Conservation (phyloP, 768 basidiomycete genomes). For the Guyanaporus albipodus region DNA sequence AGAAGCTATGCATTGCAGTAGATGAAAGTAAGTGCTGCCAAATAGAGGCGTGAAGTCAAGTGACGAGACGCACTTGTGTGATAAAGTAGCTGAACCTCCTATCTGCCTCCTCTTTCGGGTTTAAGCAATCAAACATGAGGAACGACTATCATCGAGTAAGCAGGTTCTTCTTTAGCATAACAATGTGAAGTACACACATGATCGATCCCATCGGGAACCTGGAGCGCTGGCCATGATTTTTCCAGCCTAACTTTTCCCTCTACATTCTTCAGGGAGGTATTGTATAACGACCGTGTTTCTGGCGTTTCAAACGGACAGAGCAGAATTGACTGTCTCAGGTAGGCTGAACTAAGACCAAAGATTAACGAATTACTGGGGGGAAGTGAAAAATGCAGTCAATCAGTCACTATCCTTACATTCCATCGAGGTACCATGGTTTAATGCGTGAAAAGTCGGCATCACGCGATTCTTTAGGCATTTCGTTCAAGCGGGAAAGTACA, state of each 20-base stretch:
- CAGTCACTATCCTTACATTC: constrained; percentile 61
- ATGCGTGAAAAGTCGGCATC: constrained; percentile 95
- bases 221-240: constrained; percentile 64
- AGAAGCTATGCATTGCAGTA: constrained; percentile 51
- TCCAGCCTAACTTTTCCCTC: constrained; percentile 77
- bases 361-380: constrained; percentile 27
- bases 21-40: background rate
- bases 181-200: constrained; percentile 49
- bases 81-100: constrained; percentile 86
- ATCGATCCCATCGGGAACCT: constrained; percentile 78
- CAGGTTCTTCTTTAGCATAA: background rate
- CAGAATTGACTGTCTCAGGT: constrained; percentile 86
- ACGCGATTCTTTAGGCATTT: constrained; percentile 88
- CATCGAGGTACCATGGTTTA: constrained; percentile 97
- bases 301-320: constrained; percentile 87
- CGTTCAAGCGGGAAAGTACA: constrained; percentile 79
- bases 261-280: constrained; percentile 71
- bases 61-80: constrained; percentile 55
- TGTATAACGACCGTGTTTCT: constrained; percentile 79
- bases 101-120: constrained; percentile 76
- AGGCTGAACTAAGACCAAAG: constrained; percentile 54
- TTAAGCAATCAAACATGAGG: constrained; percentile 65
- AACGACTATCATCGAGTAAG: constrained; percentile 50
- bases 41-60: background rate
- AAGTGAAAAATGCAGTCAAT: constrained; percentile 66